Conservation (phyloP, 176 grass and related monocot genomes). For the Neostapfia colusana region DNA sequence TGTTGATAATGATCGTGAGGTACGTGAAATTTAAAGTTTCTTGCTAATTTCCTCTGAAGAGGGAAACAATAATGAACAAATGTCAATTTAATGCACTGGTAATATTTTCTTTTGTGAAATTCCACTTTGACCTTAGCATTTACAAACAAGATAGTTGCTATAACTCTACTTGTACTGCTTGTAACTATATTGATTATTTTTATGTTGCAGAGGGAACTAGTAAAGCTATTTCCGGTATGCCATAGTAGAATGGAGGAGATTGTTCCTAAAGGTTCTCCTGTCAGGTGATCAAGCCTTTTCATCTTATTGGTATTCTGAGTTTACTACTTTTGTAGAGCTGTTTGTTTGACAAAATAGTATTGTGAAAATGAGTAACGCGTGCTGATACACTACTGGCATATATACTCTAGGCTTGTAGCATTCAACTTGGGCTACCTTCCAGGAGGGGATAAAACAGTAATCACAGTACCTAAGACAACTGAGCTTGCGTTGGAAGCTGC, state of each 20-base stretch:
- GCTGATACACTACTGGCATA: background rate
- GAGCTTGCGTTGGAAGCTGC: constrained; percentile 71
- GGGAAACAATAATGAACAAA: background rate
- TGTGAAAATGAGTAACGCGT: background rate
- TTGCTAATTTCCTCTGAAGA: constrained; percentile 15
- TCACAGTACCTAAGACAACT: constrained; percentile 73
- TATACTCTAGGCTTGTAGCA: constrained; percentile 68
- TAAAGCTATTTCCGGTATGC: constrained; percentile 70
- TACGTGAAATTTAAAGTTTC: constrained; percentile 17
- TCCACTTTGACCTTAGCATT: background rate
- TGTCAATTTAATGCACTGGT: background rate
- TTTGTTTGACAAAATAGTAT: background rate
- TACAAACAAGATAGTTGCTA: constrained; percentile 6
- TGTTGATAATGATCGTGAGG: constrained; percentile 47
- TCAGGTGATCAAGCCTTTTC: constrained; percentile 59
- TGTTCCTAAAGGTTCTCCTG: constrained; percentile 54
- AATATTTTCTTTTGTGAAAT: background rate
- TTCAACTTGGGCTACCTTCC: constrained; percentile 96
- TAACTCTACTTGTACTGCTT: constrained; percentile 18
- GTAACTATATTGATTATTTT: background rate
- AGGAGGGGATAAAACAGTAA: constrained; percentile 79
- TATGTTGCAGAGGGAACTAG: constrained; percentile 52
- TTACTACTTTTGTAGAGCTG: constrained; percentile 3
- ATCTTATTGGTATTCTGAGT: constrained; percentile 17
- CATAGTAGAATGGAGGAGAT: constrained; percentile 89